Evolutionary conservation across 768 basidiomycete species (phyloP), one percentile per base, ranked within the genome.

Genomic region (Russula vinacea): DNA sequence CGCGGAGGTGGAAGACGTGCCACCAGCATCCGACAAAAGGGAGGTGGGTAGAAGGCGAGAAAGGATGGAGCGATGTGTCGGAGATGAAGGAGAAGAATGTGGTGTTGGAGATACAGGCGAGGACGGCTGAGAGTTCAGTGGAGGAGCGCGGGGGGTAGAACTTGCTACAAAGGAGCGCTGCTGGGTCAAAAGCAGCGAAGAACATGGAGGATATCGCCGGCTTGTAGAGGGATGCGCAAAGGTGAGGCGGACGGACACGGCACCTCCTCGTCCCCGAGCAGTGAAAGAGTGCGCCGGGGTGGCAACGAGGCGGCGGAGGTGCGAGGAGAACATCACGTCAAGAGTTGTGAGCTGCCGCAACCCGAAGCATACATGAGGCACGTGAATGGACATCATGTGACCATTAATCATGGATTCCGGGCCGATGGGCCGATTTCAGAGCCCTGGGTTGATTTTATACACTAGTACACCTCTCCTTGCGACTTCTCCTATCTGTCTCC

Each of bases 1-100:
- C 1, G 90, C 86, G 10, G 80, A 74, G 49, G 78, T 87, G 13
- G 80, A 74, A 54, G 78, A 78, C 51, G 79, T 66, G 26, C 35
- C 42, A 45, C 45, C 68, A 39, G 49, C 6, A 35, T 51, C 40
- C 22, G 60, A 35, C 2, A 37, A 58, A 29, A 58, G 17, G 19
- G 58, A 47, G n/a, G 62, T 22, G 3, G 66, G 53, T 26, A 67
- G 54, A 50, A 67, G 8, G 35, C 66, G 66, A 17, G 63, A 65
- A 50, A 67, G 54, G 24, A 67, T 24, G 26, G 66, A 56, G 24
- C 19, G 57, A 44, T 39, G 62, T 22, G 33, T 40, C 32, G 32
- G 62, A 26, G 45, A 5, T 22, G 45, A 22, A 13, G 22, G 7
- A 5, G 17, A 9, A 9, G 59, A 14, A 35, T 57, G 24, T 7